A percentile compares a stretch with the other conserved stretches of the same genome.
Conservation (phyloP, 225 moss, liverwort and hornwort species). For the Polytrichum commune region DNA sequence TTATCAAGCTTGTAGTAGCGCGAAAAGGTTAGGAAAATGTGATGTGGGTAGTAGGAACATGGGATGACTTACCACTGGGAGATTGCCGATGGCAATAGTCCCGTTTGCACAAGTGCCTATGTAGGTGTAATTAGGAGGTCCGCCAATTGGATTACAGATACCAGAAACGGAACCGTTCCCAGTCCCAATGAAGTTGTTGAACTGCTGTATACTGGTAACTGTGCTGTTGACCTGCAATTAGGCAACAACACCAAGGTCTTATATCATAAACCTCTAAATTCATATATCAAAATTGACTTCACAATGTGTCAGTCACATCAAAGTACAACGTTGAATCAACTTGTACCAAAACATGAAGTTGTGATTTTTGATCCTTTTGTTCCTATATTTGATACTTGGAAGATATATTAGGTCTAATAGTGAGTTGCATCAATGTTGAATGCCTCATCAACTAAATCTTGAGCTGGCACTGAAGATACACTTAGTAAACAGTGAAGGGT, state of each 20-base stretch:
- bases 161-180: conserved; percentile 33
- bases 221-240: conserved; percentile 59
- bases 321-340: too few relatives aligned
- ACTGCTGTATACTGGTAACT: conserved; percentile 31
- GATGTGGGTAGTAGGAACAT: background rate
- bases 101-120: conserved; percentile 37
- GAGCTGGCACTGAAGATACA: too few relatives aligned
- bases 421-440: too few relatives aligned
- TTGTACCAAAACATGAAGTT: too few relatives aligned
- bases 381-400: too few relatives aligned
- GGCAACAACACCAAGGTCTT: background rate
- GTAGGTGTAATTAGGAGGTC: conserved; percentile 51
- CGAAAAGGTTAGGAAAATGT: background rate
- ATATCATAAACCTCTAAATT: too few relatives aligned
- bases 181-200: conserved; percentile 33
- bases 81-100: conserved; percentile 47
- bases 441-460: too few relatives aligned
- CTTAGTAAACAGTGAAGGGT: too few relatives aligned
- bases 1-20: background rate
- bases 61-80: conserved; percentile 53
- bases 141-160: conserved; percentile 60
- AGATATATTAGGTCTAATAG: too few relatives aligned
- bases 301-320: too few relatives aligned
- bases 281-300: too few relatives aligned
- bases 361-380: too few relatives aligned